Base-by-base conservation (phyloP, 1,139 yeast species). In the Candida sp. region DNA sequence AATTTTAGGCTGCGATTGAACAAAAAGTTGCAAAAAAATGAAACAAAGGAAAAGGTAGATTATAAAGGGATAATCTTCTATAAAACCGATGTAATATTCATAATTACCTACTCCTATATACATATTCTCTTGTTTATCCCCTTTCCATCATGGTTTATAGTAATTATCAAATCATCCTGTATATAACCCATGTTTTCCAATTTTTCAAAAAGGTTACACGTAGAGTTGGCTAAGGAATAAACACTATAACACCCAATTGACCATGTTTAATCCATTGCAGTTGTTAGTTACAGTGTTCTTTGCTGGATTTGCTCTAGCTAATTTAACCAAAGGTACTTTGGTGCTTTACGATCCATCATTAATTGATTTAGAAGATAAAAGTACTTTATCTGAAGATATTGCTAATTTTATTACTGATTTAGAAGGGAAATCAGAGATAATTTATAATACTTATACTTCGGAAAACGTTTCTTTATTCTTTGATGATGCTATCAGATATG, bases 281-380 rank as follows among this genome's bases (percentile, higher is more conserved):
- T 30, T 30, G 33, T 30, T 30, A 12, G 40, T 50, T 35, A 43
- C 43, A 27, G 43, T 45, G 33, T 44, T 47, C 8, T 49, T 45
- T n/a, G 42, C 44, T 33, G 40, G 49, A 29, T 21, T 46, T 43
- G 49, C 41, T 22, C 33, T 42, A 38, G 48, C 45, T 7, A 23
- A 39, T 9, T 27, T 30, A 29, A 33, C 43, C 12, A 48, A 51
- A 23, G 53, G 56, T 36, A 61, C 63, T 1, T 61, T 70, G 57
- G 60, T 70, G 7, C 56, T 69, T 29, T 66, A 61, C 46, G 75
- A 70, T 44, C 53, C 70, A 5, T 55, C 49, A 29, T 42, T 56
- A 38, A 47, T 60, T 40, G 60, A 63, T 42, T 53, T 66, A 37
- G 48, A 49, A 8, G 50, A 52, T 30, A 46, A 56, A n/a, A 45